Conservation (phyloP, 2,329 filamentous ascomycete species). For the Macrophomina pseudophaseolina region DNA sequence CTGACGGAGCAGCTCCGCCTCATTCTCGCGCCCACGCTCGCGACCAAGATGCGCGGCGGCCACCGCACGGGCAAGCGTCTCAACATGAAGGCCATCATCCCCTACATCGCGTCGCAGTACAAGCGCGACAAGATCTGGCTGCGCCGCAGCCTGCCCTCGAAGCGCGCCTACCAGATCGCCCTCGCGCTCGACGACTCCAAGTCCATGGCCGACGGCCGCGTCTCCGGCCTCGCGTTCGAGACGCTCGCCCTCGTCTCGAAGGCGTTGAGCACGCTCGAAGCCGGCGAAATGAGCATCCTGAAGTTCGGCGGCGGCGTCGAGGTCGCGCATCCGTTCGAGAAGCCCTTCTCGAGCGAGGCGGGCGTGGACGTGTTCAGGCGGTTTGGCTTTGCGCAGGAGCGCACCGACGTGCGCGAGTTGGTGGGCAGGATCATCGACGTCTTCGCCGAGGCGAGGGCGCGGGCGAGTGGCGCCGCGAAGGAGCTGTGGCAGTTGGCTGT, state of each 20-base stretch:
- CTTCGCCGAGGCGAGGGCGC: conserved; percentile 76
- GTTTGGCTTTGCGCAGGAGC: conserved; percentile 83
- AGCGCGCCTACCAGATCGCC: conserved; percentile 95
- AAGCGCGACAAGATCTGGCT: conserved; percentile 99
- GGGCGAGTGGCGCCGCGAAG: conserved; percentile 54
- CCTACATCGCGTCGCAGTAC: conserved; percentile 97
- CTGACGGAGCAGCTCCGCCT: conserved; percentile 94
- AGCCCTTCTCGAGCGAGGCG: conserved; percentile 78
- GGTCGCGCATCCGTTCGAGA: conserved; percentile 84
- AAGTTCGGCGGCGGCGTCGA: conserved; percentile 86
- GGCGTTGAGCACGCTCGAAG: conserved; percentile 89
- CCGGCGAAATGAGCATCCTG: conserved; percentile 88
- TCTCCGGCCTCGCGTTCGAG: conserved; percentile 84
- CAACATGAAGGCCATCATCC: conserved; percentile 99
- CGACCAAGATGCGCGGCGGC: conserved; percentile 93
- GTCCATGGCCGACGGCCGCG: conserved; percentile 84
- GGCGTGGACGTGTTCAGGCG: conserved; percentile 83
- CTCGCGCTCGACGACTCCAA: conserved; percentile 95
- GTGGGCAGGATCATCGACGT: conserved; percentile 78
- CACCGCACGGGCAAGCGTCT: conserved; percentile 97
- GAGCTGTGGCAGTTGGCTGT: conserved; percentile 91
- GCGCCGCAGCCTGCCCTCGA: conserved; percentile 87
- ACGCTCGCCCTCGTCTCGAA: conserved; percentile 91
- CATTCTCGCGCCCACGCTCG: conserved; percentile 91
- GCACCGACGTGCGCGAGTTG: conserved; percentile 83